Evolutionary conservation across 164 flowering plant species (phyloP).

Genomic region (Buxus sempervirens): DNA sequence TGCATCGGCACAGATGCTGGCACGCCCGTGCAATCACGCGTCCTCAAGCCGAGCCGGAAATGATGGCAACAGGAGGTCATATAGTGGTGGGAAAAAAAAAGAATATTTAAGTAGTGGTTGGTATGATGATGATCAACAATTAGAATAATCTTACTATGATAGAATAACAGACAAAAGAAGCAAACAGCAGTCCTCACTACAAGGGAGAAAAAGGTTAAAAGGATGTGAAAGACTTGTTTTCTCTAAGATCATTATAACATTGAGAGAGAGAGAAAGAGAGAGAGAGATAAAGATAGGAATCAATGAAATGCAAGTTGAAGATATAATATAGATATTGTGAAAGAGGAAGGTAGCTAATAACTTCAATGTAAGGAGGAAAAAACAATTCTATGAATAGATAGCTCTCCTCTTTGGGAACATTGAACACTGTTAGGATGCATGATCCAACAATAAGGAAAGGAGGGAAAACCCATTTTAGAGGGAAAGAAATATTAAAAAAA

Average conservation of each 20-base stretch:
- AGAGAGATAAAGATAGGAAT: too few relatives aligned
- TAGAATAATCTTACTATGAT: slow-evolving; percentile 3
- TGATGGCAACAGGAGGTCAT: too few relatives aligned
- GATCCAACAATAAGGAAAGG: neutral
- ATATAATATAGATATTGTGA: slow-evolving; percentile 4
- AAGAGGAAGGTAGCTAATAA: neutral
- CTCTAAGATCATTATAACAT: slow-evolving; percentile 2
- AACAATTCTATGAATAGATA: slow-evolving; percentile 2
- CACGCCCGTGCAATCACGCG: too few relatives aligned
- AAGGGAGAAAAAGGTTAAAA: neutral
- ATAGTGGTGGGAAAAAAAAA: neutral
- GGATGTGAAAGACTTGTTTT: neutral
- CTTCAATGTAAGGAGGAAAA: neutral
- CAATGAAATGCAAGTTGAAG: slow-evolving; percentile 5
- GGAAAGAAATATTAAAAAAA: neutral
- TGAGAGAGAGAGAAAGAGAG: neutral
- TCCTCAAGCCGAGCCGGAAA: too few relatives aligned
- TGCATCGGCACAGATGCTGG: too few relatives aligned
- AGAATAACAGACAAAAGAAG: neutral
- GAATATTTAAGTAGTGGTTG: neutral
- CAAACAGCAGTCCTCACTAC: slow-evolving; percentile 11
- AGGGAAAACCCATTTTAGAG: neutral
- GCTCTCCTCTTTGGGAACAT: slow-evolving; percentile 12
- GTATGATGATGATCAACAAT: too few relatives aligned
- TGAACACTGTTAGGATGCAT: slow-evolving; percentile 6